These are phyloP conservation scores for Mycena vulgaris DNA, from an alignment of 768 basidiomycete genomes.

Conservation along the genomic window DNA sequence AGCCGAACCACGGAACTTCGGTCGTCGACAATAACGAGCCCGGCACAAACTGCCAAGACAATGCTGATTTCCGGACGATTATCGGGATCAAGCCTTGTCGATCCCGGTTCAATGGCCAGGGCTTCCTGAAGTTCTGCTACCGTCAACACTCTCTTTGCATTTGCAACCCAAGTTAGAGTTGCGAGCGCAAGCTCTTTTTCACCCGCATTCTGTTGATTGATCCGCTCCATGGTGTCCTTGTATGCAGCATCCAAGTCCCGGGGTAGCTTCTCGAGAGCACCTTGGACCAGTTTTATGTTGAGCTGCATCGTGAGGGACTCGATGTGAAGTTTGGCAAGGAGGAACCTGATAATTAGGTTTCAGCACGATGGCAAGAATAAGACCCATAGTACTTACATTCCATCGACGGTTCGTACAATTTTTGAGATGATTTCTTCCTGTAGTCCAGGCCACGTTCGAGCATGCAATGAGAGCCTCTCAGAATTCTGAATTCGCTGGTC, in stretches of 20 bases:
- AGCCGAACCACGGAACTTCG: background rate
- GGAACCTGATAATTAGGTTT: background rate
- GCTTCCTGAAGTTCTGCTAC: constrained; percentile 5
- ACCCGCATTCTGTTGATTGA: background rate
- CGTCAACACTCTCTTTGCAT: background rate
- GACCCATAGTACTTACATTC: background rate
- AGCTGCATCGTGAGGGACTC: background rate
- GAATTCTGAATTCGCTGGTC: background rate
- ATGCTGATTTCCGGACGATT: background rate
- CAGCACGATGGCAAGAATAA: background rate
- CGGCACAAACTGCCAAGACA: background rate
- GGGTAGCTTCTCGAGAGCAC: background rate
- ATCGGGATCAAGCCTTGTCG: background rate
- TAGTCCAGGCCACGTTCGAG: background rate
- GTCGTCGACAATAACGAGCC: background rate
- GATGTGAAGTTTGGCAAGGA: background rate
- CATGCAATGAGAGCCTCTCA: background rate
- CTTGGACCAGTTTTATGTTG: background rate
- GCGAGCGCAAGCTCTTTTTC: background rate
- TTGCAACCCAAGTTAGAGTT: background rate
- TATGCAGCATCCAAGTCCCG: background rate
- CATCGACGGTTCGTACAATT: background rate
- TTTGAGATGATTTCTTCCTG: background rate
- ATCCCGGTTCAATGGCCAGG: background rate
- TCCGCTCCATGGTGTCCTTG: background rate